These are phyloP conservation scores for Ceratocystis variospora DNA, from an alignment of 2,329 filamentous ascomycete genomes.

Conservation along the genomic window DNA sequence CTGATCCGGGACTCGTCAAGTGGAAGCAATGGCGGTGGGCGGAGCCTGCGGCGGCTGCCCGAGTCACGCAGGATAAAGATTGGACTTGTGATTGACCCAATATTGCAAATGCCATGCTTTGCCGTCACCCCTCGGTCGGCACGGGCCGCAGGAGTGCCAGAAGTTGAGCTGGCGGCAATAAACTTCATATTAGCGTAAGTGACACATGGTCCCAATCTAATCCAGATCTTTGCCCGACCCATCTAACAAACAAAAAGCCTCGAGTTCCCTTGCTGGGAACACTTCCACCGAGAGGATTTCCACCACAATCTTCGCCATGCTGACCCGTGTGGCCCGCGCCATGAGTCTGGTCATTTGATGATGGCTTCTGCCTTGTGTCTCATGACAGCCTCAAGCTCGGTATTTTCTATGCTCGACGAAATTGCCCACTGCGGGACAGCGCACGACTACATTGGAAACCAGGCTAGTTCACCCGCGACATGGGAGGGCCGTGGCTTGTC, in stretches of 20 bases:
- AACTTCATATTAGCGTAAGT: constrained; percentile 19
- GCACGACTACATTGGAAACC: constrained; percentile 1
- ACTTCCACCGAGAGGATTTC: constrained; percentile 16
- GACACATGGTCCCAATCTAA: neutral
- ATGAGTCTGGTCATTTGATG: constrained; percentile 17
- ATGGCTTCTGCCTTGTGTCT: constrained; percentile 18
- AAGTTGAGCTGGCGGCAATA: constrained; percentile 12
- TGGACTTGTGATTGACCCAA: constrained; percentile 10
- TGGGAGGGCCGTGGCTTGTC: constrained; percentile 16
- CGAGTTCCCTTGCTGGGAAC: constrained; percentile 14
- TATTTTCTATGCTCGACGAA: constrained; percentile 15
- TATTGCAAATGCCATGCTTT: constrained; percentile 16
- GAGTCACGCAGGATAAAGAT: constrained; percentile 11
- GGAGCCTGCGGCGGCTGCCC: neutral
- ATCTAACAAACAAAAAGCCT: constrained; percentile 10
- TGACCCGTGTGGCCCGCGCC: neutral
- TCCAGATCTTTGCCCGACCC: neutral
- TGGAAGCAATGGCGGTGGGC: neutral
- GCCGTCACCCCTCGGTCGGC: constrained; percentile 6
- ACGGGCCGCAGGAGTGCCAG: constrained; percentile 7
- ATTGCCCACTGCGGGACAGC: constrained; percentile 9
- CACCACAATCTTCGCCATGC: neutral
- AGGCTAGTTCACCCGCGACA: constrained; percentile 4
- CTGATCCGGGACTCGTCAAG: constrained; percentile 6
- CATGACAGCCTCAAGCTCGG: constrained; percentile 3